phyloP scores from a whole-genome alignment of 805 yeast species.

The Blastobotrys peoriensis region DNA sequence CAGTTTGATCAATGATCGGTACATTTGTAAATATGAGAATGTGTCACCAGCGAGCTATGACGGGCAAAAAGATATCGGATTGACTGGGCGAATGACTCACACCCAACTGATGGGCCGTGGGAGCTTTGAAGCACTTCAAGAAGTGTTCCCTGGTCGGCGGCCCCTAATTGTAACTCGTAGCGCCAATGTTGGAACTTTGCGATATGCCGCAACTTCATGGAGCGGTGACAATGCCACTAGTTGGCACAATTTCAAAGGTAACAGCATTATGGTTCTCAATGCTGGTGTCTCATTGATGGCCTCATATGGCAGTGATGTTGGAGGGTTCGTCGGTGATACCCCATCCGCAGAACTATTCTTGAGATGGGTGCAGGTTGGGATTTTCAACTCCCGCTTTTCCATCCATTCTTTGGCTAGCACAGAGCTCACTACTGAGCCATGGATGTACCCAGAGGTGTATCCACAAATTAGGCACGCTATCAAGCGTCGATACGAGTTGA shows the following conservation, averaged over 20 bases:
- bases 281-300: conserved; percentile 1
- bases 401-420: conserved; percentile 1
- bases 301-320: conserved; percentile 6
- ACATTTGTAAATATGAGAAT: background rate
- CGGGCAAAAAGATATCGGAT: background rate
- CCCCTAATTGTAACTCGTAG: conserved; percentile 4
- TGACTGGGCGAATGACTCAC: conserved; percentile 2
- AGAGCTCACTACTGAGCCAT: conserved; percentile 3
- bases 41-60: background rate
- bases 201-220: conserved; percentile 3
- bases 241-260: conserved; percentile 2
- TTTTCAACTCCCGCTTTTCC: conserved; percentile 2
- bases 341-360: conserved; percentile 4
- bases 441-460: conserved; percentile 6
- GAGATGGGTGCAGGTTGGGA: conserved; percentile 5
- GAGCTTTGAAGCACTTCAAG: conserved; percentile 4
- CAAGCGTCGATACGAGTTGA: conserved; percentile 6
- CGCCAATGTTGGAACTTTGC: conserved; percentile 2
- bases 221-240: conserved; percentile 5
- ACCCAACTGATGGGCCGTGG: conserved; percentile 4
- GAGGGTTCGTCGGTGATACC: conserved; percentile 4
- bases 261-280: conserved; percentile 3
- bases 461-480: conserved; percentile 4
- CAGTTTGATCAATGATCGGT: background rate
- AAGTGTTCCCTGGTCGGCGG: background rate